Evolutionary conservation across 2,329 filamentous ascomycete genomes (phyloP), one percentile per base, ranked within the genome.

Genomic region (Fusarium redolens): DNA sequence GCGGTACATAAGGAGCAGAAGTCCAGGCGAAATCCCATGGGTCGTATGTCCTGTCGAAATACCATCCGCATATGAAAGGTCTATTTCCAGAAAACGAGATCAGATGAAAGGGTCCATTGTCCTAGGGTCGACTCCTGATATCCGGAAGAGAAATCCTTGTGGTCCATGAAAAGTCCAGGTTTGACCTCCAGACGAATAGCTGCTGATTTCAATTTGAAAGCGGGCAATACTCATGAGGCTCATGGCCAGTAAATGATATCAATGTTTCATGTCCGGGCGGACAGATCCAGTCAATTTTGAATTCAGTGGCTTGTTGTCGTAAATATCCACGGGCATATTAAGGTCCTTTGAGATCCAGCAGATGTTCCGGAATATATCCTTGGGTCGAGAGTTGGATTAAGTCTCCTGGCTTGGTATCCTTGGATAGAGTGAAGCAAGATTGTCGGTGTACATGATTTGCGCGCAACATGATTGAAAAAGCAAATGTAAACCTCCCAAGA

Each of bases 401-500:
- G 15, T 60, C 61, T 75, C 76, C 70, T 55, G 72, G 72, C 13
- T 56, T 61, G 63, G 61, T 41, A 65, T 77, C 74, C 71, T 74
- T 69, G 44, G 74, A 65, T 35, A 63, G 64, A 73, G 63, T 71
- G 72, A 76, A 75, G 70, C 63, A 75, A 79, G 75, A 68, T 57
- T 35, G 55, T 69, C 58, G 50, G 12, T 43, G 10, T 75, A 82
- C 81, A 82, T 69, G 74, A 78, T 61, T 73, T 73, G 73, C 61
- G 73, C 66, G 61, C 65, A 68, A 81, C 77, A 79, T 72, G 68
- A 76, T 47, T 41, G 8, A 37, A 65, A 82, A 78, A 81, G 61
- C 76, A 81, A 78, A 84, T 76, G 79, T 79, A 81, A 79, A 78
- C 72, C 77, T 82, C 81, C 83, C 85, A 82, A 81, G 80, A 81